A percentile compares a stretch with the other conserved stretches of the same genome.
Evolutionary conservation across 352 stramenopile genomes (phyloP).

Genomic region (Globisporangium emineosum): DNA sequence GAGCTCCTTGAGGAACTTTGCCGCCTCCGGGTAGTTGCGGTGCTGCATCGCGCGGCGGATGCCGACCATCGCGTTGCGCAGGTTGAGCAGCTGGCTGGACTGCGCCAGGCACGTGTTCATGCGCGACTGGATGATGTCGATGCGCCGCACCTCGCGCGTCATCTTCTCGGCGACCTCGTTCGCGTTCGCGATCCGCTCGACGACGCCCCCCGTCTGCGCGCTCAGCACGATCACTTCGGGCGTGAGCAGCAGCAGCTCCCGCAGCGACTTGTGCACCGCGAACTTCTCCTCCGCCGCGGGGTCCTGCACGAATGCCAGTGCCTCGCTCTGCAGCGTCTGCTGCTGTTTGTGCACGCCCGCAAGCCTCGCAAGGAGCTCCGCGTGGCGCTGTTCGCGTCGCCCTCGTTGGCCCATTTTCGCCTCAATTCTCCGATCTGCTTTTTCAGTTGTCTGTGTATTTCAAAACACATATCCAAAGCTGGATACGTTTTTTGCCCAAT

Average conservation of each 20-base stretch:
- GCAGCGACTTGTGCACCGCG: slow-evolving; percentile 42
- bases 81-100: slow-evolving; percentile 65
- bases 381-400: slow-evolving; percentile 43
- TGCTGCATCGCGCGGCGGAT: slow-evolving; percentile 76
- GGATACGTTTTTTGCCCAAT: background rate
- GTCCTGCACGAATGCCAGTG: slow-evolving; percentile 37
- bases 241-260: slow-evolving; percentile 51
- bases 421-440: slow-evolving; percentile 2
- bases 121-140: slow-evolving; percentile 81
- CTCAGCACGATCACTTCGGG: slow-evolving; percentile 71
- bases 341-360: slow-evolving; percentile 45
- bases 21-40: slow-evolving; percentile 67
- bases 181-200: slow-evolving; percentile 79
- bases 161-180: slow-evolving; percentile 90
- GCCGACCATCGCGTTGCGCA: slow-evolving; percentile 74
- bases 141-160: slow-evolving; percentile 76
- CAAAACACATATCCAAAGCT: background rate
- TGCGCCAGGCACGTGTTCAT: slow-evolving; percentile 58
- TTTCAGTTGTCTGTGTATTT: background rate
- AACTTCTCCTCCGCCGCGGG: slow-evolving; percentile 46
- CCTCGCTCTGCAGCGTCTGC: slow-evolving; percentile 29
- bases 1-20: slow-evolving; percentile 69
- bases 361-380: slow-evolving; percentile 57
- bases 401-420: slow-evolving; percentile 16
- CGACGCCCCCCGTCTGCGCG: slow-evolving; percentile 74